Conservation (phyloP, 1,139 yeast species). For the Lodderomyces theae region DNA sequence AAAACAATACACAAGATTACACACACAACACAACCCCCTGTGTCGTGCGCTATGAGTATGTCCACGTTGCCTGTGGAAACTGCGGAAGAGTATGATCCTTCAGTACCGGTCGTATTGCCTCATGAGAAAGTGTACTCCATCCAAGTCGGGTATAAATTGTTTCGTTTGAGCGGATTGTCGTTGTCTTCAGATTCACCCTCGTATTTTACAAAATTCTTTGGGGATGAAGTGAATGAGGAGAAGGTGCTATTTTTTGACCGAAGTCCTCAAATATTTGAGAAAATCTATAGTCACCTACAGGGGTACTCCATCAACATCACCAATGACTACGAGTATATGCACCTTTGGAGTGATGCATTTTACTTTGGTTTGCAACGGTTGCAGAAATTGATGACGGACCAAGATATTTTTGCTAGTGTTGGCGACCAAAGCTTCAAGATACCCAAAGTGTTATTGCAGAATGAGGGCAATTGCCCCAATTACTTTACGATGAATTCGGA, state of each 20-base stretch:
- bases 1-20: too few species aligned
- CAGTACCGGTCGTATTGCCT: constrained; percentile 59
- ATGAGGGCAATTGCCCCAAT: constrained; percentile 73
- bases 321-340: constrained; percentile 58
- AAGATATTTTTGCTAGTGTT: constrained; percentile 58
- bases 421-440: constrained; percentile 63
- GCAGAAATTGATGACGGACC: constrained; percentile 45
- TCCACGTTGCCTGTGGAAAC: constrained; percentile 7
- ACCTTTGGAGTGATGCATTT: constrained; percentile 67
- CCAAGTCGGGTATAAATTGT: constrained; percentile 66
- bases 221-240: constrained; percentile 31
- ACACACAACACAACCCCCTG: too few species aligned
- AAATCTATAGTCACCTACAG: constrained; percentile 69
- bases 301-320: constrained; percentile 65
- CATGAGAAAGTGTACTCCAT: constrained; percentile 65
- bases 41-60: too few species aligned
- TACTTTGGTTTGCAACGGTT: constrained; percentile 67
- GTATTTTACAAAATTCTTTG: constrained; percentile 53
- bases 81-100: constrained; percentile 35
- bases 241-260: constrained; percentile 70
- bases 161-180: constrained; percentile 74
- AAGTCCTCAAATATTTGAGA: constrained; percentile 66
- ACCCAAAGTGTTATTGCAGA: constrained; percentile 48
- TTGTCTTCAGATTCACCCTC: constrained; percentile 77
- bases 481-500: constrained; percentile 65